Conservation (phyloP, 2,329 filamentous ascomycete species). For the Colletotrichum sp. region DNA sequence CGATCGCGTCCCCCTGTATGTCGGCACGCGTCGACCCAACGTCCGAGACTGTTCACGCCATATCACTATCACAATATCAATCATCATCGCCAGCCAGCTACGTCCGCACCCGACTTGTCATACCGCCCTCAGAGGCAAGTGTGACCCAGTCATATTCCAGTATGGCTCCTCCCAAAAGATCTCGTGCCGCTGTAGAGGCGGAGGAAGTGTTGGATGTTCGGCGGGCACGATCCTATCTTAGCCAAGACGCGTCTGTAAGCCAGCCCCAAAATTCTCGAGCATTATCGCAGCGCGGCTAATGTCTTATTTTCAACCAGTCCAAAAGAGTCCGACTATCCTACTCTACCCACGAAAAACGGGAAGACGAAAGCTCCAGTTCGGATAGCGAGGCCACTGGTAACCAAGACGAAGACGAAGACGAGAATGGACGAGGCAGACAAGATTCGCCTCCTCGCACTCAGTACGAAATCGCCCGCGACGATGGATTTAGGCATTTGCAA, state of each 20-base stretch:
- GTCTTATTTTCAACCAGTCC: conserved; percentile 20
- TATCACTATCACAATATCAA: not conserved
- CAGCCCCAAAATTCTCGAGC: not conserved
- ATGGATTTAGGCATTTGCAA: conserved; percentile 61
- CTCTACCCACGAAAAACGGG: conserved; percentile 23
- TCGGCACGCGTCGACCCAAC: not conserved
- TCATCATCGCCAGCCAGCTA: not conserved
- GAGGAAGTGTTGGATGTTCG: conserved; percentile 37
- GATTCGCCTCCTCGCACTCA: conserved; percentile 58
- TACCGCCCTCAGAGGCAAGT: not conserved
- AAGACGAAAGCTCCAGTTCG: conserved; percentile 19
- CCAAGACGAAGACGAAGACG: conserved; percentile 35
- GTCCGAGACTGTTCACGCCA: not conserved
- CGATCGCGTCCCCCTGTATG: not conserved
- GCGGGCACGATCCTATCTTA: conserved; percentile 46
- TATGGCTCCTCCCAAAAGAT: conserved; percentile 47
- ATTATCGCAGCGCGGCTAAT: not conserved
- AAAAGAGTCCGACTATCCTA: conserved; percentile 39
- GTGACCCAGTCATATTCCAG: not conserved
- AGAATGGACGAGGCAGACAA: conserved; percentile 28
- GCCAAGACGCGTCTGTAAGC: conserved; percentile 44
- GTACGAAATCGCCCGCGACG: conserved; percentile 67
- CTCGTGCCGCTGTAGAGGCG: conserved; percentile 38
- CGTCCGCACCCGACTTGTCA: not conserved
- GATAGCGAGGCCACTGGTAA: conserved; percentile 24